Percentiles rank a stretch among this genome's conserved stretches.
Conservation (phyloP, 2,329 filamentous ascomycete genomes). For the Macrophomina phaseolina region DNA sequence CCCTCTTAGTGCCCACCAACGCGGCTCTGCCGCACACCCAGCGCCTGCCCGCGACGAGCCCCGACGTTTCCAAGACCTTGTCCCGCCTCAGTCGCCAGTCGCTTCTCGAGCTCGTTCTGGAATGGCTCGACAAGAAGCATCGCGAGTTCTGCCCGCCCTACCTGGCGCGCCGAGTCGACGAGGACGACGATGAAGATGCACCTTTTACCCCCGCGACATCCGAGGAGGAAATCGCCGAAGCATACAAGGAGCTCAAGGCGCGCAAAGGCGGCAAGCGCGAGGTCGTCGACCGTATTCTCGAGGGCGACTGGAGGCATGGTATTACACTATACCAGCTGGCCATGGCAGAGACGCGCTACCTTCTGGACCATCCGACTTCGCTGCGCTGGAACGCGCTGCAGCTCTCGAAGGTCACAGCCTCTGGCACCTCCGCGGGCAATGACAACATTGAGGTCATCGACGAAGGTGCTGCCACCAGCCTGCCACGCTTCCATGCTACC, state of each 20-base stretch:
- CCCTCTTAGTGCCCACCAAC: slow-evolving; percentile 71
- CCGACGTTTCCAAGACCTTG: slow-evolving; percentile 69
- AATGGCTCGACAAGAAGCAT: slow-evolving; percentile 77
- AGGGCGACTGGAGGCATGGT: slow-evolving; percentile 63
- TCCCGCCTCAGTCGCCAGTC: slow-evolving; percentile 73
- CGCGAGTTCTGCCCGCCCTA: slow-evolving; percentile 65
- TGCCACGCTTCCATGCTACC: slow-evolving; percentile 78
- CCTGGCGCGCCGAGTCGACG: slow-evolving; percentile 54
- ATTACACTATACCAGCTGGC: slow-evolving; percentile 62
- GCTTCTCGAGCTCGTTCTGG: slow-evolving; percentile 72
- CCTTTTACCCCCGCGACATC: slow-evolving; percentile 72
- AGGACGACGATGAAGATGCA: slow-evolving; percentile 60
- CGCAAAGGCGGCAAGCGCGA: slow-evolving; percentile 60
- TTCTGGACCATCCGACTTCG: slow-evolving; percentile 59
- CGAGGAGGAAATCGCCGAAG: slow-evolving; percentile 68
- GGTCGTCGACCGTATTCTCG: slow-evolving; percentile 61
- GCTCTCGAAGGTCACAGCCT: slow-evolving; percentile 45
- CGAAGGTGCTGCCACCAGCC: slow-evolving; percentile 41
- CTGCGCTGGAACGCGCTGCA: slow-evolving; percentile 61
- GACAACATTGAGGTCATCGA: slow-evolving; percentile 46
- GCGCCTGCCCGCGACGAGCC: slow-evolving; percentile 69
- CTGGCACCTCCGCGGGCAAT: slow-evolving; percentile 31
- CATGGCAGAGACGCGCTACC: slow-evolving; percentile 59
- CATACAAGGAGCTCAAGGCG: slow-evolving; percentile 44
- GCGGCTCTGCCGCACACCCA: slow-evolving; percentile 74